Evolutionary conservation across 306 rosid genomes (phyloP), one percentile per base, ranked within the genome.

Genomic region (Ochetophila trinervis): DNA sequence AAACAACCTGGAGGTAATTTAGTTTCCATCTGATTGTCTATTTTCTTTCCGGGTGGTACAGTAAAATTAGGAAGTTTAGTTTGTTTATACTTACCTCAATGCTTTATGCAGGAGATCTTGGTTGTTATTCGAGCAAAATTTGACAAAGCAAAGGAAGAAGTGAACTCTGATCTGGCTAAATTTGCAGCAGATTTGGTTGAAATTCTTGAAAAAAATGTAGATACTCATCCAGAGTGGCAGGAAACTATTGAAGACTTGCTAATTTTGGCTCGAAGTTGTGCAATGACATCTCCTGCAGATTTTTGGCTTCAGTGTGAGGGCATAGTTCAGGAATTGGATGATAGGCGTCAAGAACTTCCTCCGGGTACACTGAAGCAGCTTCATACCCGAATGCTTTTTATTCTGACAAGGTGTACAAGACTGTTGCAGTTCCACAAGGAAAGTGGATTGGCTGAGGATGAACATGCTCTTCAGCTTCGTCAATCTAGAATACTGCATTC

Each of bases 261-360:
- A 72, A 54, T 93, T 84, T 86, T 90, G 83, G 99, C 99, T 68
- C 89, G 97, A 80, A 84, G 91, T 40, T 93, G 99, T 86, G 97
- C 97, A 40, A 80, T 93, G 90, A 81, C 99, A 45, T 80, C 96
- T 27, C 56, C 99, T 58, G 96, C 86, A 65, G 96, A 93, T 60
- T 93, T 93, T 83, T 93, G 99, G 99, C 94, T 90, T 80, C 96
- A 88, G 69, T 93, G 99, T 81, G 99, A 93, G 83, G 71, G 97
- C 77, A 87, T 90, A 76, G 99, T 93, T 77, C 99, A 90, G 84
- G 99, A 93, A 34, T 90, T 93, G 85, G 99, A 93, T 78, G 99
- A 93, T 80, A 87, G 87, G 75, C 99, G 99, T 49, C 99, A 93
- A 83, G 97, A 93, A 74, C 90, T 79, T 63, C 89, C 96, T 55